Conservation (phyloP, 805 yeast species). For the Peterozyma xylosa region DNA sequence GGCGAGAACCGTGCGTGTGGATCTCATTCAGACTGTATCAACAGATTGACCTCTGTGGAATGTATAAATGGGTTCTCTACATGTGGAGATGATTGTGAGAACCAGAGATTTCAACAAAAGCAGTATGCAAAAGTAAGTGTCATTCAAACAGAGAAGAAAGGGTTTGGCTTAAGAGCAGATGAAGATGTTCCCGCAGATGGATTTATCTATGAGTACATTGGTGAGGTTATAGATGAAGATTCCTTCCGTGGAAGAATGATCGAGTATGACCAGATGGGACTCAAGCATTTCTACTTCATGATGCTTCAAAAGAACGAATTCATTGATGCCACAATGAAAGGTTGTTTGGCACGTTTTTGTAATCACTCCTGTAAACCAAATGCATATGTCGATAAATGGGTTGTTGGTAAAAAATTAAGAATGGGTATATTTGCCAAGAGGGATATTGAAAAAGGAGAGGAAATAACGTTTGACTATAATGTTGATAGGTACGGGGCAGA, state of each 20-base stretch:
- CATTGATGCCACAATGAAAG: conserved; percentile 89
- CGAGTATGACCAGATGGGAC: conserved; percentile 58
- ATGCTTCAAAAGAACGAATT: conserved; percentile 90
- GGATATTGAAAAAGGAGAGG: conserved; percentile 69
- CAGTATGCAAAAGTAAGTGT: conserved; percentile 74
- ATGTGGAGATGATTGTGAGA: conserved; percentile 77
- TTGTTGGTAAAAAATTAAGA: conserved; percentile 78
- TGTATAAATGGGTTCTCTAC: conserved; percentile 65
- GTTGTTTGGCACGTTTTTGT: conserved; percentile 84
- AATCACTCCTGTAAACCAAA: conserved; percentile 96
- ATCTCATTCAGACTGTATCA: conserved; percentile 83
- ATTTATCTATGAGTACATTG: conserved; percentile 89
- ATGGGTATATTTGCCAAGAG: conserved; percentile 95
- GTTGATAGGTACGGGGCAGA: conserved; percentile 95
- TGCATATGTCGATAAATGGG: conserved; percentile 95
- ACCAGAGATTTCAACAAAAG: conserved; percentile 79
- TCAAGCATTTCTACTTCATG: conserved; percentile 90
- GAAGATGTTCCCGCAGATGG: conserved; percentile 46
- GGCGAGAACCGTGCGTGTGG: conserved; percentile 66
- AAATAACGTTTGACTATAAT: conserved; percentile 85
- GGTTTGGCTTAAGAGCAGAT: conserved; percentile 82
- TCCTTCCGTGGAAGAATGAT: conserved; percentile 70
- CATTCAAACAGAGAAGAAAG: conserved; percentile 77
- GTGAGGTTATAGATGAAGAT: conserved; percentile 83
- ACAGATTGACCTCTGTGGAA: conserved; percentile 86